A percentile compares a stretch with the other conserved stretches of the same genome.
Evolutionary conservation across 2,329 filamentous ascomycete species (phyloP).

Genomic region (Fusarium abutilonis): DNA sequence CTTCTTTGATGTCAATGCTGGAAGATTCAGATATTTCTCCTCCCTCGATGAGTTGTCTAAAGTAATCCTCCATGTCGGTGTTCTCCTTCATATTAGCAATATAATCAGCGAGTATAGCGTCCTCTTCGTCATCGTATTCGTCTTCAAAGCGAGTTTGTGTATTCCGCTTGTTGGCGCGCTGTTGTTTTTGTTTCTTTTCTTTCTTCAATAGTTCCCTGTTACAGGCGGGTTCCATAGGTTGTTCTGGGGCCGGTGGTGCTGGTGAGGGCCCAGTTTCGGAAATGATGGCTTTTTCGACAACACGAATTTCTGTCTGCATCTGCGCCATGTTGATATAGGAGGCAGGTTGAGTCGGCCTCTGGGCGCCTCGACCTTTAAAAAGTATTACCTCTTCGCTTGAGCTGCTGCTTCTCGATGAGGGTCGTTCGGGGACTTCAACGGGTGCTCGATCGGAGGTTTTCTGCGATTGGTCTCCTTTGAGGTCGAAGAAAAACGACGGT

Average conservation of each 20-base stretch:
- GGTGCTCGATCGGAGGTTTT: background rate
- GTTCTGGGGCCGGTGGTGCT: background rate
- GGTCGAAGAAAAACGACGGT: conserved; percentile 53
- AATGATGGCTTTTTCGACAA: conserved; percentile 42
- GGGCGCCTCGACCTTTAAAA: conserved; percentile 65
- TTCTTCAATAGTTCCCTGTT: conserved; percentile 14
- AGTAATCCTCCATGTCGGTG: conserved; percentile 60
- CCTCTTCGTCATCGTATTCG: conserved; percentile 53
- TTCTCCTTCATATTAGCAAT: conserved; percentile 71
- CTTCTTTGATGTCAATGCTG: conserved; percentile 50
- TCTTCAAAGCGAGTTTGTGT: conserved; percentile 13
- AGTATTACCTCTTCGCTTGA: conserved; percentile 76
- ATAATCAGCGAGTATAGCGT: conserved; percentile 73
- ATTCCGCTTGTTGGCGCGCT: conserved; percentile 34
- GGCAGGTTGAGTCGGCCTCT: conserved; percentile 38
- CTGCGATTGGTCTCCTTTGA: conserved; percentile 44
- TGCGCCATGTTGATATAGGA: conserved; percentile 39
- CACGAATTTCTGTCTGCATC: conserved; percentile 49
- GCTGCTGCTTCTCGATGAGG: conserved; percentile 39
- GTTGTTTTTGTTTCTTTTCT: conserved; percentile 24
- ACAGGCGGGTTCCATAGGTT: background rate
- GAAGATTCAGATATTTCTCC: conserved; percentile 55
- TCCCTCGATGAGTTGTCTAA: conserved; percentile 22
- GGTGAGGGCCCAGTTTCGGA: conserved; percentile 11
- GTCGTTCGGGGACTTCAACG: conserved; percentile 31